Conservation (phyloP, 768 basidiomycete species). For the Suillus paluster region DNA sequence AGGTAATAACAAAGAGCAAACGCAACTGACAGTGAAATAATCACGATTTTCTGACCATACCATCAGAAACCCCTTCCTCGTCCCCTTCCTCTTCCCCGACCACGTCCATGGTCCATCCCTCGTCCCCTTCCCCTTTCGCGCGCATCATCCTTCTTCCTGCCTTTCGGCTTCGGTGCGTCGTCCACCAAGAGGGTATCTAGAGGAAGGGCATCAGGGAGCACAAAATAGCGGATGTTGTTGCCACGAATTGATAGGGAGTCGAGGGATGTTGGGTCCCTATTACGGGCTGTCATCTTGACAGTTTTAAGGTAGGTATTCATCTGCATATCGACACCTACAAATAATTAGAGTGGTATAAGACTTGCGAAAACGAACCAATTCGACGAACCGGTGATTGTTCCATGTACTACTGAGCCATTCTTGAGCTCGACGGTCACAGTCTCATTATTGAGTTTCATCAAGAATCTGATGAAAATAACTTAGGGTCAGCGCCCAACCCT, state of each 20-base stretch:
- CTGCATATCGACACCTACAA: conserved; percentile 94
- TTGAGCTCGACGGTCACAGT: conserved; percentile 98
- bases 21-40: not conserved
- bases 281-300: conserved; percentile 93
- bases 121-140: conserved; percentile 66
- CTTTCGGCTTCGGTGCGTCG: conserved; percentile 96
- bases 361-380: not conserved
- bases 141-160: conserved; percentile 83
- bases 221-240: conserved; percentile 95
- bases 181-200: conserved; percentile 96
- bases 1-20: too few species aligned
- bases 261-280: conserved; percentile 84
- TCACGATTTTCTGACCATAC: not conserved
- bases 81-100: conserved; percentile 59
- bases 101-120: conserved; percentile 54
- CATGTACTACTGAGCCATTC: conserved; percentile 95
- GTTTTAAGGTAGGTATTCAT: conserved; percentile 99
- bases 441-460: conserved; percentile 99
- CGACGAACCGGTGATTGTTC: conserved; percentile 90
- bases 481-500: conserved; percentile 21
- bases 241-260: conserved; percentile 95
- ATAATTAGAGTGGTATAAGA: conserved; percentile 12
- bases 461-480: conserved; percentile 62
- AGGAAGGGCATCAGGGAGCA: conserved; percentile 96
- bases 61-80: conserved; percentile 46